Base-by-base conservation (phyloP, 1,284 basidiomycete species). In the Ganoderma leucocontextum region DNA sequence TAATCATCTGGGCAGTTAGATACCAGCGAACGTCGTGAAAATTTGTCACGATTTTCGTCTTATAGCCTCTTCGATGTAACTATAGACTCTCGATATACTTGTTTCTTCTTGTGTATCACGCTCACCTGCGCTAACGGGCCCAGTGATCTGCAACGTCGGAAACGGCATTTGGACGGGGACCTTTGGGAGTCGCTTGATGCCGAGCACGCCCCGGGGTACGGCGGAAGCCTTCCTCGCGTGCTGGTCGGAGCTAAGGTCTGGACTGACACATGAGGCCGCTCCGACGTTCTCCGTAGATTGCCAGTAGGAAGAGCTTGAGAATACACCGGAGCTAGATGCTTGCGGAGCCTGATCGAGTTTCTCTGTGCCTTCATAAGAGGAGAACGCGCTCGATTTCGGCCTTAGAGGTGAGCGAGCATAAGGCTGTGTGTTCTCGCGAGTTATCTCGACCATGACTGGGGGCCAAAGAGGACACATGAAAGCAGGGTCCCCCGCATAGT, bases 21-120 rank as follows among this genome's bases (percentile, higher is more conserved):
- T 53, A 57, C 15, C 66, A 67, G n/a, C 36, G 25, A n/a, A 41
- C 62, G 7, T 41, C 47, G n/a, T 67, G 55, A 63, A 25, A 17
- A 12, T 42, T 13, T 44, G 9, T 10, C 36, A 29, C 44, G 15
- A 17, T 8, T 22, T 2, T 13, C 22, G 15, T 41, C 2, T 0
- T 1, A 15, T 4, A 22, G 19, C 35, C 19, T 58, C 17, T n/a
- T 58, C 35, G 13, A 35, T 58, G 55, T 58, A 35, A 19, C 35
- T 58, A 19, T 58, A 38, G 55, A 58, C 55, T 38, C 7, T 22
- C 9, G 36, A 35, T n/a, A 58, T 25, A 13, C 29, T 29, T 29
- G 29, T 49, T 25, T 47, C n/a, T 22, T n/a, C 44, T 9, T n/a
- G 44, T 49, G 22, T 25, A 22, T 55, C 33, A 15, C 15, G 5